Percentiles rank a stretch among this genome's conserved stretches.
These are phyloP conservation scores for Metschnikowia bowlesiae DNA, from an alignment of 805 yeast species.

Conservation along the genomic window DNA sequence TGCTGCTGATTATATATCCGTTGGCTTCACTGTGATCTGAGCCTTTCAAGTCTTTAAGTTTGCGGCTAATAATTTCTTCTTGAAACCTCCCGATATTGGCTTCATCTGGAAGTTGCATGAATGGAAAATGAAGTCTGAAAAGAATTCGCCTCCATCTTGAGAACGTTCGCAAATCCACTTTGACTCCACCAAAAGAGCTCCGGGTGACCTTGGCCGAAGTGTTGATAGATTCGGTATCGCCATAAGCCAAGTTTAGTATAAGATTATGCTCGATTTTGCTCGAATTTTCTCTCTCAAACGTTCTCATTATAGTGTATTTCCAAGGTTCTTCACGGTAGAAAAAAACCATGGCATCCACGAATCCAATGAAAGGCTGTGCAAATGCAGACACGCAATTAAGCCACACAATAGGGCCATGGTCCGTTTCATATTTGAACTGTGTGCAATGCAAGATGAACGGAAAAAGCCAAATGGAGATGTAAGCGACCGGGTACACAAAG, in stretches of 20 bases:
- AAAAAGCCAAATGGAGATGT: slow-evolving; percentile 74
- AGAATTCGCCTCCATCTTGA: slow-evolving; percentile 38
- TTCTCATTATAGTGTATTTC: slow-evolving; percentile 45
- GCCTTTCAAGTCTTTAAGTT: neutral
- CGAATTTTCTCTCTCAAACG: slow-evolving; percentile 33
- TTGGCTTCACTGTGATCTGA: neutral
- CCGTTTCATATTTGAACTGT: slow-evolving; percentile 44
- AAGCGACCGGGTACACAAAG: slow-evolving; percentile 80
- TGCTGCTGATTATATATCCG: neutral
- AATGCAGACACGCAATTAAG: slow-evolving; percentile 64
- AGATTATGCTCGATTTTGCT: slow-evolving; percentile 21
- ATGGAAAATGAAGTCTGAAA: slow-evolving; percentile 37
- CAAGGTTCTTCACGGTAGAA: slow-evolving; percentile 77
- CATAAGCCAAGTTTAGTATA: slow-evolving; percentile 5
- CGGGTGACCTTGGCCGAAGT: slow-evolving; percentile 24
- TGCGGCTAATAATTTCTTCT: slow-evolving; percentile 11
- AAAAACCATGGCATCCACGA: slow-evolving; percentile 73
- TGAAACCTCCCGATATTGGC: slow-evolving; percentile 24
- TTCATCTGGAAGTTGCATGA: slow-evolving; percentile 42
- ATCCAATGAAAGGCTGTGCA: slow-evolving; percentile 76
- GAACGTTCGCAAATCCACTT: slow-evolving; percentile 27
- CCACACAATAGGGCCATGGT: slow-evolving; percentile 56
- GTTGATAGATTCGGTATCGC: slow-evolving; percentile 21
- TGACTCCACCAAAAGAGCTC: slow-evolving; percentile 26
- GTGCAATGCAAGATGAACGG: slow-evolving; percentile 69